A percentile compares a stretch with the other conserved stretches of the same genome.
Conservation (phyloP, 2,329 filamentous ascomycete species). For the Verticillium alfalfae region DNA sequence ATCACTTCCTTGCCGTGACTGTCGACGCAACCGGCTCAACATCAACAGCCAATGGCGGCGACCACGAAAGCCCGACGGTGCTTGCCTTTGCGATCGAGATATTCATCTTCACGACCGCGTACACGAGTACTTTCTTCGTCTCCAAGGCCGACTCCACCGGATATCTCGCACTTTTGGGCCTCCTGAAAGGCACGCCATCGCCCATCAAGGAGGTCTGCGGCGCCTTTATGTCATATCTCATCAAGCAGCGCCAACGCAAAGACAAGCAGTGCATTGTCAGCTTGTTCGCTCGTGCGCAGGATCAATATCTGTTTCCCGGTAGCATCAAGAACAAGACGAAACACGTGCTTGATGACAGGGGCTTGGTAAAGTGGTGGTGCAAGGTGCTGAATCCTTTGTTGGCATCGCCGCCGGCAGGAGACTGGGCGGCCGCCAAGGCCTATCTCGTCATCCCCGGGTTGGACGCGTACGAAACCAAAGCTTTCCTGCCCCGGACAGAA, state of each 20-base stretch:
- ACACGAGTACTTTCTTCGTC: conserved; percentile 83
- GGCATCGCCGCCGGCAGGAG: conserved; percentile 30
- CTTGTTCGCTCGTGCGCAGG: conserved; percentile 85
- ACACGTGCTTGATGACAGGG: conserved; percentile 86
- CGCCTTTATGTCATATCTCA: conserved; percentile 70
- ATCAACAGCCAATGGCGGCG: conserved; percentile 16
- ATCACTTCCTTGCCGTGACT: conserved; percentile 62
- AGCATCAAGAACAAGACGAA: conserved; percentile 81
- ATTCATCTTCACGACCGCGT: conserved; percentile 76
- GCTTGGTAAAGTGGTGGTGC: conserved; percentile 95
- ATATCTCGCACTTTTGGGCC: conserved; percentile 63
- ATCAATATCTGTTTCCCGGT: conserved; percentile 91
- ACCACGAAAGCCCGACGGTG: conserved; percentile 36
- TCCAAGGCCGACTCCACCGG: conserved; percentile 97
- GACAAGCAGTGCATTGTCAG: conserved; percentile 72
- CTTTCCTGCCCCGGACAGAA: conserved; percentile 62
- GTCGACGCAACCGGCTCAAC: conserved; percentile 27
- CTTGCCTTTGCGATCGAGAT: conserved; percentile 82
- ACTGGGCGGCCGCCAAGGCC: conserved; percentile 54
- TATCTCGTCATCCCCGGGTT: conserved; percentile 86
- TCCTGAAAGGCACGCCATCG: conserved; percentile 59
- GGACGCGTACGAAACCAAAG: conserved; percentile 73
- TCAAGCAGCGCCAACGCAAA: conserved; percentile 59
- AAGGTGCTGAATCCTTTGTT: conserved; percentile 76
- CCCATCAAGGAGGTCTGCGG: conserved; percentile 70